These are phyloP conservation scores for Trametes hirsuta DNA, from an alignment of 1,284 basidiomycete species.

Conservation along the genomic window DNA sequence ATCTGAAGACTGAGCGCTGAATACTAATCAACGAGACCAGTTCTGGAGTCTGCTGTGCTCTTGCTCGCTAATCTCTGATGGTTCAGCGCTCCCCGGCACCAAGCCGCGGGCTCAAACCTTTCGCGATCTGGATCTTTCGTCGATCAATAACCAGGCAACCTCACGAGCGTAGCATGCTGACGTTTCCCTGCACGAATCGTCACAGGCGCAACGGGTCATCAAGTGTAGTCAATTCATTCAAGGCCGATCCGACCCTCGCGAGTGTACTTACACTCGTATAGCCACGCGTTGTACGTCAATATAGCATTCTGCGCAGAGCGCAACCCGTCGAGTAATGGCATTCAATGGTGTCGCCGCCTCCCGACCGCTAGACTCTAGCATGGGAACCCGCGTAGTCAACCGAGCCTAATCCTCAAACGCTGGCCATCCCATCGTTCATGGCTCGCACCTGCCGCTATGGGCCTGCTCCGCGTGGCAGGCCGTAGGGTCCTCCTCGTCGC, in stretches of 20 bases:
- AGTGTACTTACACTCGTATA: not conserved
- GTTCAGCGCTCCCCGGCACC: not conserved
- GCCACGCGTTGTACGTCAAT: not conserved
- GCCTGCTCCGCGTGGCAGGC: not conserved
- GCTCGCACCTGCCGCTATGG: not conserved
- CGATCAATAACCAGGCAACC: no score
- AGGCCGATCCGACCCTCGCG: no score
- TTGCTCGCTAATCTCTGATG: constrained; percentile 1
- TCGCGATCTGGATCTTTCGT: no score
- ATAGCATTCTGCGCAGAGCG: not conserved
- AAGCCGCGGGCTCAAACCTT: no score
- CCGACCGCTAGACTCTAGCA: not conserved
- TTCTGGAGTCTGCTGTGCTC: not conserved
- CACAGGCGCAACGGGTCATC: no score
- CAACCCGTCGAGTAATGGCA: not conserved
- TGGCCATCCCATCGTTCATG: not conserved
- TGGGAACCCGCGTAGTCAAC: not conserved
- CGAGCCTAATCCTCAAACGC: constrained; percentile 3
- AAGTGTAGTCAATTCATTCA: no score
- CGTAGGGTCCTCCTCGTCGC: no score
- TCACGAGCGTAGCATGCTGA: no score
- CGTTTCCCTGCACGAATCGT: no score
- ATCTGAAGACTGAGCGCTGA: no score
- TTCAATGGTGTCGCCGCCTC: not conserved
- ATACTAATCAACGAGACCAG: not conserved